phyloP scores from a whole-genome alignment of 768 basidiomycete species.

The Boletus rufocinnamomeus region DNA sequence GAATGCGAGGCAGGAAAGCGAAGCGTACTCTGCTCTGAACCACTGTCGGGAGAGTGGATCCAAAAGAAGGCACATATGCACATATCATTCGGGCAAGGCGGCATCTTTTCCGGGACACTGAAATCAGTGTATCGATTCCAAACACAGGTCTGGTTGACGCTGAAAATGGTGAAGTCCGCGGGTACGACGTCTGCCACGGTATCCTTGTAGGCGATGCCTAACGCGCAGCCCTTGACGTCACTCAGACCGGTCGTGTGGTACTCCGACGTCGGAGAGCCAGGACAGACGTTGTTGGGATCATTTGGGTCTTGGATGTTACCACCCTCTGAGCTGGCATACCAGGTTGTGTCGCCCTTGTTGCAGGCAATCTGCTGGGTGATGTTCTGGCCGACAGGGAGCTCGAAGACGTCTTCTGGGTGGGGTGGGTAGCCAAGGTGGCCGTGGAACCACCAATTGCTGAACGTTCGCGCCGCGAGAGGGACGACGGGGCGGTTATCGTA shows the following conservation, averaged over 20 bases:
- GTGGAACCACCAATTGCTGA: slow-evolving; percentile 76
- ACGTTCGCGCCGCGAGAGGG: too few relatives aligned
- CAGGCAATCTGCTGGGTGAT: slow-evolving; percentile 57
- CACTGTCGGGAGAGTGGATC: slow-evolving; percentile 64
- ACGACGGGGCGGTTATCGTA: slow-evolving; percentile 67
- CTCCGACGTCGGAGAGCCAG: slow-evolving; percentile 41
- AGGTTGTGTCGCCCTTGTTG: slow-evolving; percentile 63
- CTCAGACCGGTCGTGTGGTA: slow-evolving; percentile 58
- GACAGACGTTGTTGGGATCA: slow-evolving; percentile 55
- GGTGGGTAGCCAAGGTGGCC: slow-evolving; percentile 60
- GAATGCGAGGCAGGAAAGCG: background rate
- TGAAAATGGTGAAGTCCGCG: slow-evolving; percentile 71
- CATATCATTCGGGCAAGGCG: slow-evolving; percentile 60
- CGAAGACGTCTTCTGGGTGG: slow-evolving; percentile 54
- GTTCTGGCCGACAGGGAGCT: slow-evolving; percentile 57
- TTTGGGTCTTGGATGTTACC: slow-evolving; percentile 51
- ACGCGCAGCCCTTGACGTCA: slow-evolving; percentile 62
- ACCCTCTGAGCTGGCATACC: slow-evolving; percentile 51
- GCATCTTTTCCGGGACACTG: slow-evolving; percentile 65
- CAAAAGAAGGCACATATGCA: slow-evolving; percentile 77
- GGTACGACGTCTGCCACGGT: slow-evolving; percentile 59
- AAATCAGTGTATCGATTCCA: slow-evolving; percentile 73
- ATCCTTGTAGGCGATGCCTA: slow-evolving; percentile 78
- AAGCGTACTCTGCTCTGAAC: slow-evolving; percentile 61
- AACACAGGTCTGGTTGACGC: slow-evolving; percentile 74